Evolutionary conservation across 495 filamentous ascomycete species (phyloP), one percentile per base, ranked within the genome.

Genomic region (Penicillium egyptiacum): DNA sequence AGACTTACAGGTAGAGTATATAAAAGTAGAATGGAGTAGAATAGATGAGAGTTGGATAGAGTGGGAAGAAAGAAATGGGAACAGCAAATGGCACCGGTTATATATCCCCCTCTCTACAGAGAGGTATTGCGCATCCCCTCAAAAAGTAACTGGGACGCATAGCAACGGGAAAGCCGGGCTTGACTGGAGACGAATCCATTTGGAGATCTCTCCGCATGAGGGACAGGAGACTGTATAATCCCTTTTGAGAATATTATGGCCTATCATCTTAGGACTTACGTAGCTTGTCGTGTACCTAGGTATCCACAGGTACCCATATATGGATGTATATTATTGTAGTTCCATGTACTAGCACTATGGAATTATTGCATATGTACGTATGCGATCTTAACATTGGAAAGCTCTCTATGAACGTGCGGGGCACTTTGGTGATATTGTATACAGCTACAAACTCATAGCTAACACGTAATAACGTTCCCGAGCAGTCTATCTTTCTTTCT

Each of bases 131-230:
- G 25, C 20, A 19, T 39, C 55, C 47, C 35, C 45, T 30, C 35
- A 22, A 19, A 19, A 50, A 22, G 28, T 40, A 48, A 37, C 50
- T 23, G 48, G 44, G 46, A 57, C 44, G 44, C 45, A 48, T 48
- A 31, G 45, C 42, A 41, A 45, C 35, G 57, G 51, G 53, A 22
- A 17, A 17, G 45, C 40, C 19, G 19, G 53, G 16, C 46, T 35
- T 51, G 53, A 50, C 50, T 57, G 59, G 56, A 28, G 47, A 23
- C 48, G 56, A 56, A 62, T 53, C 57, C 60, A 60, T 7, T 23
- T 12, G 22, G 49, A 43, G 23, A 23, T 49, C 57, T 66, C 63
- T 63, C 63, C 63, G 63, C 63, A 66, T 31, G 63, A 66, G 63
- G 63, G 59, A 62, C 56, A 43, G 20, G 23, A 35, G 59, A 43